Evolutionary conservation across 495 filamentous ascomycete species (phyloP), one percentile per base, ranked within the genome.

Genomic region (Neurospora sp.): DNA sequence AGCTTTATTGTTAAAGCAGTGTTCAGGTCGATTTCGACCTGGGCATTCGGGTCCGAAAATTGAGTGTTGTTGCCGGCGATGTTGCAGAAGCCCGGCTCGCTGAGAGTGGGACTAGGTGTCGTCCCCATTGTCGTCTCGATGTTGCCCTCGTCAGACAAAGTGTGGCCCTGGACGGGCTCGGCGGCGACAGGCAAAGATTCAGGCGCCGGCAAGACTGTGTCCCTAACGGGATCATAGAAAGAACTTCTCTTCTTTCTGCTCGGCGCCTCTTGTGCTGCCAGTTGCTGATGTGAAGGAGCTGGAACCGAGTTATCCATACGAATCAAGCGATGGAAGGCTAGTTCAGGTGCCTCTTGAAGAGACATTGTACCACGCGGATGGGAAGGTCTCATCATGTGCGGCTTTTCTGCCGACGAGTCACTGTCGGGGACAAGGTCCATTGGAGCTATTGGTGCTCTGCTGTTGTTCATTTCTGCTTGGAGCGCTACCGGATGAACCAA

Each of bases 321-420:
- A 31, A 59, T 27, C 9, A 14, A 6, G 10, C 20, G 20, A 14
- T 6, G 20, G 5, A 12, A 59, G 20, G 20, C 20, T 27, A 27
- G 20, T 14, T 59, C 20, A 5, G 10, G 4, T 14, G 4, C 6
- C 48, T 31, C 22, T 59, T 27, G 20, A 2, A 27, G 6, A 27
- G 20, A 27, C 22, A 14, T 0, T 14, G 48, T 1, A 1, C 20
- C 48, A 59, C 1, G 20, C 20, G 5, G 9, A 12, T 59, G 22
- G 4, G 5, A 14, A 10, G 48, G 0, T 0, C 27, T 1, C 22
- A 0, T 0, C 4, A 9, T 5, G 4, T 1, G 45, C 45, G 20
- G 4, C 0, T 12, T 53, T 5, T 22, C n/a, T 10, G 20, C 45
- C 45, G 1, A 10, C 9, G 45, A 2, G 20, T 53, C 20, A 9